These are phyloP conservation scores for Corinectria fuckeliana DNA, from an alignment of 2,329 filamentous ascomycete genomes.

Conservation along the genomic window DNA sequence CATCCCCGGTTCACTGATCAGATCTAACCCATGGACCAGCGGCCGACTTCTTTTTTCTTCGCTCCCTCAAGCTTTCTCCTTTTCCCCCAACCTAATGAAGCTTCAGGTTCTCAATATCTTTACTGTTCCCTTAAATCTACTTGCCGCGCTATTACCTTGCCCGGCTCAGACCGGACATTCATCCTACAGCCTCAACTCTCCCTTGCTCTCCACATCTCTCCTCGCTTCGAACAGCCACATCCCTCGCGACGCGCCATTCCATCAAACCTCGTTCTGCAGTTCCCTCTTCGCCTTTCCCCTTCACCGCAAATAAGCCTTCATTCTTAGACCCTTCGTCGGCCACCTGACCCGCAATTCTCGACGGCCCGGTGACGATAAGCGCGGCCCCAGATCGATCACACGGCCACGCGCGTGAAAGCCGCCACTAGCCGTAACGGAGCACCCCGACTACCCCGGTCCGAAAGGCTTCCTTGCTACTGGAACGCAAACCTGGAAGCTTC, in stretches of 20 bases:
- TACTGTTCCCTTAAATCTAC: neutral
- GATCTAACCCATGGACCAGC: too few relatives aligned
- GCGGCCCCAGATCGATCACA: conserved; percentile 18
- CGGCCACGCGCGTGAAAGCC: conserved; percentile 9
- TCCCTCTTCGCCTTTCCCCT: neutral
- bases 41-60: neutral
- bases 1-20: too few relatives aligned
- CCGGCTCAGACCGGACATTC: neutral
- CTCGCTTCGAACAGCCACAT: neutral
- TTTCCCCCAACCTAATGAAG: too few relatives aligned
- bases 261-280: neutral
- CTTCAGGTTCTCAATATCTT: neutral
- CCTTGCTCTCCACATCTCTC: neutral
- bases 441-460: neutral
- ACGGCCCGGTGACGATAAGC: conserved; percentile 10
- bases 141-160: neutral
- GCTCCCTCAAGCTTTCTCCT: too few relatives aligned
- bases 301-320: conserved; percentile 15
- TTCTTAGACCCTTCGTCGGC: neutral
- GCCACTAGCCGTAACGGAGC: conserved; percentile 16
- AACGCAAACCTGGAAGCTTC: conserved; percentile 6
- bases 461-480: neutral
- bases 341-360: conserved; percentile 9
- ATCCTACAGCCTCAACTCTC: neutral
- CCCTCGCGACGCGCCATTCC: neutral